phyloP scores from a whole-genome alignment of 108 stramenopile species.

The Skeletonema marinoi region DNA sequence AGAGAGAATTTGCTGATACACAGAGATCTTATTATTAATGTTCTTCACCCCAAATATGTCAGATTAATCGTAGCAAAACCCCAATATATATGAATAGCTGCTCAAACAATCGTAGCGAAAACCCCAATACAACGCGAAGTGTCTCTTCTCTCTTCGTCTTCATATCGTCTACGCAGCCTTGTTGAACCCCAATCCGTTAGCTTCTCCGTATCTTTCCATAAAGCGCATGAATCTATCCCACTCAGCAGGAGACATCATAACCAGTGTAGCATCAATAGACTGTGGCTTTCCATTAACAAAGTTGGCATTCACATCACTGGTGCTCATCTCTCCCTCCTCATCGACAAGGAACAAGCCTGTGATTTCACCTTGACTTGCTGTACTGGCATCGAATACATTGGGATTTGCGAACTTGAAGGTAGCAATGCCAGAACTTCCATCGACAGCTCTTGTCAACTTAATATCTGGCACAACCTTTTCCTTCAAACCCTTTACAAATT shows the following conservation, averaged over 20 bases:
- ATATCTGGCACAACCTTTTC: constrained; percentile 78
- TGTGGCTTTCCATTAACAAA: constrained; percentile 85
- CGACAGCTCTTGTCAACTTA: constrained; percentile 73
- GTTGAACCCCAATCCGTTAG: constrained; percentile 74
- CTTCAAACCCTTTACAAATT: constrained; percentile 70
- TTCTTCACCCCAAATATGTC: not conserved
- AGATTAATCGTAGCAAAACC: not conserved
- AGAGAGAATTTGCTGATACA: not conserved
- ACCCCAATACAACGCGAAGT: not conserved
- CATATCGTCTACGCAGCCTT: too few species aligned
- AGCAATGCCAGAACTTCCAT: constrained; percentile 72
- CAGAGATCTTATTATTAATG: not conserved
- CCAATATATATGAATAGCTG: not conserved
- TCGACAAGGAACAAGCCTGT: constrained; percentile 80
- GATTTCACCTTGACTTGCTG: constrained; percentile 59
- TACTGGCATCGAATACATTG: constrained; percentile 83
- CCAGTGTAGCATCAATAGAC: constrained; percentile 63
- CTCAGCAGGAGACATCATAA: constrained; percentile 74
- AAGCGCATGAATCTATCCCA: constrained; percentile 91
- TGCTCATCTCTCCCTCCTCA: constrained; percentile 67
- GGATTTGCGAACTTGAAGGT: constrained; percentile 75
- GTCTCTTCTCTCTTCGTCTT: too few species aligned
- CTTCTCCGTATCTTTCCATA: constrained; percentile 82
- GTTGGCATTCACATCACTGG: constrained; percentile 73
- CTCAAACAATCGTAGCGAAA: not conserved